These are phyloP conservation scores for Plasmodium vivax DNA, from an alignment of 169 alveolate species.

Conservation along the genomic window DNA sequence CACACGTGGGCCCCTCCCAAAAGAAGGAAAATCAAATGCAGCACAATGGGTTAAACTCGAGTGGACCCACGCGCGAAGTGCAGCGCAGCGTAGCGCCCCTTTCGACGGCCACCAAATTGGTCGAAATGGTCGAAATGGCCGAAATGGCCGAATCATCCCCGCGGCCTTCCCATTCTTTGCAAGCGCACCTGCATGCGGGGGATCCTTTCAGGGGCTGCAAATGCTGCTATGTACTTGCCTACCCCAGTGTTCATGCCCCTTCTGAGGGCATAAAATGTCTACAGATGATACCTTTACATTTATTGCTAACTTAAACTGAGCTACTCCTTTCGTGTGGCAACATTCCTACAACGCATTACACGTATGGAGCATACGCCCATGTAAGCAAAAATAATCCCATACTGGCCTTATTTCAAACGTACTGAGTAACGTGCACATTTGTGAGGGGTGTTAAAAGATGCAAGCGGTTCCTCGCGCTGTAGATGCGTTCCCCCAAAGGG, in stretches of 20 bases:
- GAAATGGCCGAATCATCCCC: neutral
- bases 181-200: neutral
- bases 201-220: neutral
- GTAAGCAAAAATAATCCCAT: neutral
- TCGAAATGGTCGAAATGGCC: neutral
- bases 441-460: neutral
- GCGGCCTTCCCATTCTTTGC: neutral
- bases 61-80: neutral
- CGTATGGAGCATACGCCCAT: neutral
- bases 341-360: neutral
- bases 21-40: neutral
- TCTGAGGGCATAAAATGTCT: neutral
- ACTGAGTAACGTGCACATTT: neutral
- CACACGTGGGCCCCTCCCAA: neutral
- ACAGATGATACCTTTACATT: neutral
- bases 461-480: neutral
- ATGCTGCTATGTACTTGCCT: neutral
- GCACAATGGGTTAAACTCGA: neutral
- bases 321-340: neutral
- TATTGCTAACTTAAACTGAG: neutral
- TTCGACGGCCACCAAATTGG: neutral
- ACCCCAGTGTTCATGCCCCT: neutral
- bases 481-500: neutral
- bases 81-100: neutral
- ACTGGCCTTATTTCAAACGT: neutral